These are phyloP conservation scores for Triticum monococcum DNA, from an alignment of 176 grass and related monocot genomes.

Conservation along the genomic window DNA sequence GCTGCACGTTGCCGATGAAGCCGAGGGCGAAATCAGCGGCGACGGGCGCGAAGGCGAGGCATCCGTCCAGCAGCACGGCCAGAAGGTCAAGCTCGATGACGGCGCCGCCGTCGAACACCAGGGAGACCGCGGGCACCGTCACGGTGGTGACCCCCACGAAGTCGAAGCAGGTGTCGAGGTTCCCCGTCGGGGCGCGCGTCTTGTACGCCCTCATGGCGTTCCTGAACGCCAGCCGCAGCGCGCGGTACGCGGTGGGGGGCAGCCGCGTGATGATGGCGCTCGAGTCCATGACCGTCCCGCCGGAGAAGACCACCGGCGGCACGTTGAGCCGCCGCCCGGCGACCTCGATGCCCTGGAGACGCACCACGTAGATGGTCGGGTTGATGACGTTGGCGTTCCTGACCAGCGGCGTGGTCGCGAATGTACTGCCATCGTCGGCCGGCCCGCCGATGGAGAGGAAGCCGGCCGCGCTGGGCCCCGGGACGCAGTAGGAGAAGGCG, in stretches of 20 bases:
- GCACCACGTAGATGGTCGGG: conserved; percentile 39
- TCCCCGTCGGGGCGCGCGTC: background rate
- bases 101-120: conserved; percentile 28
- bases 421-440: background rate
- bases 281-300: conserved; percentile 58
- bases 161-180: conserved; percentile 61
- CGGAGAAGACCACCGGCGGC: conserved; percentile 31
- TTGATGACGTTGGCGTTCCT: conserved; percentile 27
- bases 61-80: conserved; percentile 43
- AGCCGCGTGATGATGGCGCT: conserved; percentile 52
- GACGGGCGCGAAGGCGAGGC: conserved; percentile 53
- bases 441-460: conserved; percentile 55
- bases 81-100: conserved; percentile 24
- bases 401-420: background rate
- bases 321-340: conserved; percentile 38
- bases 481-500: conserved; percentile 70
- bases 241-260: conserved; percentile 47
- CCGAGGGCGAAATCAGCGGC: background rate
- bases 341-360: conserved; percentile 35
- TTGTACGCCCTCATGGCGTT: conserved; percentile 32
- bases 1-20: conserved; percentile 68
- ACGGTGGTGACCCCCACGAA: conserved; percentile 6
- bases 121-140: conserved; percentile 36
- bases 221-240: conserved; percentile 48
- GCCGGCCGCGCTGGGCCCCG: conserved; percentile 32